phyloP scores from a whole-genome alignment of 176 grass and related monocot species.

The Juncus effusus region DNA sequence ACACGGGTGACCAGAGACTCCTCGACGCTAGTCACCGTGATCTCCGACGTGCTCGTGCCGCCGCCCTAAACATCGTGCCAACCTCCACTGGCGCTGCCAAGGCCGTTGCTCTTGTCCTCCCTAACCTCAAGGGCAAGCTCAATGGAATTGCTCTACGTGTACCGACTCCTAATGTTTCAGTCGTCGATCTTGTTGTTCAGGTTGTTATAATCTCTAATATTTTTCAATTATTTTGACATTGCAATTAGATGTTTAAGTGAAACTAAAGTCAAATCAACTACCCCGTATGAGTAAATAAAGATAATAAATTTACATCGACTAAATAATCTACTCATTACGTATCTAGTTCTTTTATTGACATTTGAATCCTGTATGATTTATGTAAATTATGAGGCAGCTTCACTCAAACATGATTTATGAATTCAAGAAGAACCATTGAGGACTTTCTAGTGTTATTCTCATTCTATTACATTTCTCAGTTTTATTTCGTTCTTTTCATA shows the following conservation, averaged over 20 bases:
- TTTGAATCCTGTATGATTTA: too few species aligned
- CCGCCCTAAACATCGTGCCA: conserved; percentile 47
- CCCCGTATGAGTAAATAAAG: not conserved
- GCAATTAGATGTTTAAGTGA: too few species aligned
- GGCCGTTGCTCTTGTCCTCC: conserved; percentile 50
- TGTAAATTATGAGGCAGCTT: too few species aligned
- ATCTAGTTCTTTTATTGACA: not conserved
- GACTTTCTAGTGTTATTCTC: too few species aligned
- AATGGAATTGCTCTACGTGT: conserved; percentile 52
- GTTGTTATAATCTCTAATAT: conserved; percentile 6
- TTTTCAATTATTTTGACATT: not conserved
- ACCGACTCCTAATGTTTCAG: conserved; percentile 53
- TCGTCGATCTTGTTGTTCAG: conserved; percentile 55
- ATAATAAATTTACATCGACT: not conserved
- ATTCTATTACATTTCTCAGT: not conserved
- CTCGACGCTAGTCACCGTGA: conserved; percentile 55
- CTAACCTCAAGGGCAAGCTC: conserved; percentile 56
- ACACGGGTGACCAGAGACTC: conserved; percentile 54
- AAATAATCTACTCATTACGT: not conserved
- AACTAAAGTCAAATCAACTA: not conserved
- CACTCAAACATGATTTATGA: too few species aligned
- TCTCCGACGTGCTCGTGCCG: conserved; percentile 47
- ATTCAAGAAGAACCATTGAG: too few species aligned
- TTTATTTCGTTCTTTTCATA: not conserved
- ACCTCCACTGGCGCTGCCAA: conserved; percentile 53